Conservation (phyloP, 441 rosid genomes). For the Eruca vesicaria region DNA sequence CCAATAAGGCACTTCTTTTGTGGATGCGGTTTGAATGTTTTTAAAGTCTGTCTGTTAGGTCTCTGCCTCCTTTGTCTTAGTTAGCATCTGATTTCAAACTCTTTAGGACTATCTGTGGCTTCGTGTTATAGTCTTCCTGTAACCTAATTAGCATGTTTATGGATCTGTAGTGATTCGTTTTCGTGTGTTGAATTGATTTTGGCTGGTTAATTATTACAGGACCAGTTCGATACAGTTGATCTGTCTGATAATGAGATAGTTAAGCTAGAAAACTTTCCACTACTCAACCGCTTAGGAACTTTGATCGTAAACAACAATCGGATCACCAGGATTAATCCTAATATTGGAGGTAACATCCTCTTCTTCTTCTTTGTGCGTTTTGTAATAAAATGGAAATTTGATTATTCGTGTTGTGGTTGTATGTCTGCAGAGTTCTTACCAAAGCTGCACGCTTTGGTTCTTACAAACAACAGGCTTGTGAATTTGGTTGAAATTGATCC, state of each 20-base stretch:
- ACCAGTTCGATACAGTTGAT: constrained; percentile 96
- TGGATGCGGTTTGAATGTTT: too few relatives aligned
- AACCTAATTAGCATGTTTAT: not conserved
- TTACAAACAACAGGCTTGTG: constrained; percentile 94
- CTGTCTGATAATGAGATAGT: constrained; percentile 98
- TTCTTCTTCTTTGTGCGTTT: not conserved
- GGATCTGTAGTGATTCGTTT: not conserved
- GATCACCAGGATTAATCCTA: constrained; percentile 88
- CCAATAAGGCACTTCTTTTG: too few relatives aligned
- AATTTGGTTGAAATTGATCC: constrained; percentile 98
- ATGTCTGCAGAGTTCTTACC: constrained; percentile 75
- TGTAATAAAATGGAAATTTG: not conserved
- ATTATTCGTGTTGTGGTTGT: not conserved
- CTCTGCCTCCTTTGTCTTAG: not conserved
- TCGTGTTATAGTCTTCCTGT: not conserved
- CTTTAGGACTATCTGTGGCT: not conserved
- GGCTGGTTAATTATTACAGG: constrained; percentile 45
- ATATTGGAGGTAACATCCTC: constrained; percentile 70
- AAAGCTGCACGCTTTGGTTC: constrained; percentile 80
- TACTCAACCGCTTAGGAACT: constrained; percentile 88
- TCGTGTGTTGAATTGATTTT: not conserved
- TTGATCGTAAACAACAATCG: constrained; percentile 86
- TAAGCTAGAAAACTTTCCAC: constrained; percentile 91
- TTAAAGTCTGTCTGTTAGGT: not conserved
- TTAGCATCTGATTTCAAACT: not conserved